Evolutionary conservation across 345 rosid genomes (phyloP), one percentile per base, ranked within the genome.

Genomic region (Euphorbia lathyris): DNA sequence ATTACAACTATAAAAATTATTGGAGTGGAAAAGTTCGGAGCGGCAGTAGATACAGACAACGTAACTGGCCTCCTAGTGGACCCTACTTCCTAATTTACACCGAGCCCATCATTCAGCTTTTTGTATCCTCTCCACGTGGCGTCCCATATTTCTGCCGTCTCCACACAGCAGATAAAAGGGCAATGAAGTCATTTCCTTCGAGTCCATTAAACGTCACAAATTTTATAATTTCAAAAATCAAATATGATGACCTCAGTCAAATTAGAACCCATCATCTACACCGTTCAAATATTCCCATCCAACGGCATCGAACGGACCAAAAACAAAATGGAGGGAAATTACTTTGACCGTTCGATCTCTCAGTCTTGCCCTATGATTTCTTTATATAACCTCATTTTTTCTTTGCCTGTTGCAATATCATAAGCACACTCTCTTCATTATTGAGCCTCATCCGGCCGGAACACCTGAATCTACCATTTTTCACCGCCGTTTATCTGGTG

Each of bases 271-370:
- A 42, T 0, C 56, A 71, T 74, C 69, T 25, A 13, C 30, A 30
- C 72, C 76, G 72, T 78, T 57, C 48, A 71, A 25, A 67, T 53
- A 63, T 63, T 32, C 12, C 36, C 19, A 77, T 75, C 84, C 20
- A 60, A 77, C 79, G 80, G 75, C 74, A 77, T 60, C 74, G 1
- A 59, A 51, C 68, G 71, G 32, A 5, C 62, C 16, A 0, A 57
- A 43, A 29, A 1, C 8, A 69, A 66, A 63, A 58, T 22, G 65
- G 80, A 72, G 80, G 78, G 86, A 80, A 77, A 61, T 59, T 70
- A 53, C 52, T 27, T 16, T 17, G 70, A 45, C 78, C 80, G 83
- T 83, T 65, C 26, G 86, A 83, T 83, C 75, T 26, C 70, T 66
- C 58, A 20, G 58, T 66, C 65, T 17, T 26, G 57, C 69, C 62